These are phyloP conservation scores for Orychophragmus violaceus DNA, from an alignment of 345 rosid genomes.

Conservation along the genomic window DNA sequence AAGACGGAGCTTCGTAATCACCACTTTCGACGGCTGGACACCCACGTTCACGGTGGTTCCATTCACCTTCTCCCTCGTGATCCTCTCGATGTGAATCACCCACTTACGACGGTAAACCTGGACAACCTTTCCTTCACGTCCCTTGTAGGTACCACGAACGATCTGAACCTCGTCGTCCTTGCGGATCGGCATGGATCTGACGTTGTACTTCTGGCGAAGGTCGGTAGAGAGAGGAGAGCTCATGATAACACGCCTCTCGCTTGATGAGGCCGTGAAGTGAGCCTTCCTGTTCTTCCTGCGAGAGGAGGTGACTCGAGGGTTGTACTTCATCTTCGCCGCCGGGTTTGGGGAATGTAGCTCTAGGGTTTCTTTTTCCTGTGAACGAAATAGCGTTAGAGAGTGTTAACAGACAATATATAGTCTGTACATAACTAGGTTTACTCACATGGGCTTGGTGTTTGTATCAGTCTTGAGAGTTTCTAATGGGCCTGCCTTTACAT, in stretches of 20 bases:
- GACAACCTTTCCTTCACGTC: constrained; percentile 75
- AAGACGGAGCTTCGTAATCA: constrained; percentile 63
- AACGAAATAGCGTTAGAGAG: background rate
- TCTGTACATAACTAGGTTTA: constrained; percentile 8
- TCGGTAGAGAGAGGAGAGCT: constrained; percentile 64
- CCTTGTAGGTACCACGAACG: constrained; percentile 76
- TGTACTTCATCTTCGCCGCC: constrained; percentile 65
- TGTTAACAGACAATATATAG: background rate
- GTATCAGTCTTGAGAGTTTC: too few species aligned
- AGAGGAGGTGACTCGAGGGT: constrained; percentile 62
- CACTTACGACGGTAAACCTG: constrained; percentile 74
- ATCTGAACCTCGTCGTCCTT: constrained; percentile 83
- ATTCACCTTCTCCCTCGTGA: constrained; percentile 75
- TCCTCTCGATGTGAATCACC: constrained; percentile 83
- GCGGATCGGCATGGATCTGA: constrained; percentile 76
- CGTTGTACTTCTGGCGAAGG: constrained; percentile 72
- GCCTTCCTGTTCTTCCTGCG: constrained; percentile 83
- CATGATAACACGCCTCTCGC: constrained; percentile 68
- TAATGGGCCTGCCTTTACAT: background rate
- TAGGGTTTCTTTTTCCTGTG: constrained; percentile 18
- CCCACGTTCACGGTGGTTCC: constrained; percentile 81
- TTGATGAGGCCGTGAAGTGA: constrained; percentile 65
- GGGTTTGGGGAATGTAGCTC: background rate
- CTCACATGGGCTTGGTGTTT: background rate
- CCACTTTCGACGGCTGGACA: constrained; percentile 62